Evolutionary conservation across 2,329 filamentous ascomycete genomes (phyloP).

Genomic region (Aspergillus awamori): DNA sequence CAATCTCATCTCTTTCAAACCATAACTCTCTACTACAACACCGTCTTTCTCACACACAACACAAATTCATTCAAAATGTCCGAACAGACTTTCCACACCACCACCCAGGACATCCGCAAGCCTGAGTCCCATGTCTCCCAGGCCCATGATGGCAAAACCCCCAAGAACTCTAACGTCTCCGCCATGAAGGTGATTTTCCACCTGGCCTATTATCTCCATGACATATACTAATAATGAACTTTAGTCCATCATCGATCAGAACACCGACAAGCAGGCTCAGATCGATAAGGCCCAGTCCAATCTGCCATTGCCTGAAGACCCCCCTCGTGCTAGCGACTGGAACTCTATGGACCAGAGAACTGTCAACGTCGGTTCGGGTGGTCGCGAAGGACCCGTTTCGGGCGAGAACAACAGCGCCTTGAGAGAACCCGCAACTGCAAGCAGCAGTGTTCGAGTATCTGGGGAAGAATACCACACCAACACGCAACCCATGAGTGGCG

Average conservation of each 20-base stretch:
- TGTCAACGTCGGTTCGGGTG: conserved; percentile 70
- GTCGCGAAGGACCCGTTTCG: conserved; percentile 57
- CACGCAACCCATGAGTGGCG: conserved; percentile 46
- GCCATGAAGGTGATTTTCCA: conserved; percentile 48
- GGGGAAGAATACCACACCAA: conserved; percentile 59
- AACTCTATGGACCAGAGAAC: conserved; percentile 70
- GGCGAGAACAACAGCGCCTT: conserved; percentile 54
- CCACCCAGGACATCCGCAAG: conserved; percentile 54
- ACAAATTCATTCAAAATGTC: conserved; percentile 17
- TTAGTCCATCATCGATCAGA: conserved; percentile 45
- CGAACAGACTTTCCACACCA: conserved; percentile 50
- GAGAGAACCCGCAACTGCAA: conserved; percentile 62
- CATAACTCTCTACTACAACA: background rate
- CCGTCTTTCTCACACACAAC: background rate
- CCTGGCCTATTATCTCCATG: background rate
- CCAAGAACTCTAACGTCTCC: conserved; percentile 49
- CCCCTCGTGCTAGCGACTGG: conserved; percentile 75
- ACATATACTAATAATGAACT: background rate
- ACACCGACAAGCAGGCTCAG: conserved; percentile 61
- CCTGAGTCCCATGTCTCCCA: conserved; percentile 46
- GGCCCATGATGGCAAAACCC: conserved; percentile 45
- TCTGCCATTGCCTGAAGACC: conserved; percentile 77
- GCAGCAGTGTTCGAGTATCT: conserved; percentile 53
- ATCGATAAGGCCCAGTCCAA: conserved; percentile 71
- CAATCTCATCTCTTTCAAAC: background rate